phyloP scores from a whole-genome alignment of 2,329 filamentous ascomycete genomes.

The Eurotiales sp. region DNA sequence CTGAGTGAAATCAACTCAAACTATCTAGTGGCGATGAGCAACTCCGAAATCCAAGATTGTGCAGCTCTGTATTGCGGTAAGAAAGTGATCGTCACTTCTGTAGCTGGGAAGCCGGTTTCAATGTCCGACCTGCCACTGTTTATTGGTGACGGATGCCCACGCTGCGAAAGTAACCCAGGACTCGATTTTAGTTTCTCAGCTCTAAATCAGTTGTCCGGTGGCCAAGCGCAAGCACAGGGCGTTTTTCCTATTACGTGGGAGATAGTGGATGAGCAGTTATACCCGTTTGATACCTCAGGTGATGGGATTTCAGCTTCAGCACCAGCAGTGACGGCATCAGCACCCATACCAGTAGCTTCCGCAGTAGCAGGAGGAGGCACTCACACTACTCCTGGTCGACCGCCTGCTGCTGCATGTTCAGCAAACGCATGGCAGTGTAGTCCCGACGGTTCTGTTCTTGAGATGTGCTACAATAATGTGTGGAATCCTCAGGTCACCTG shows the following conservation, averaged over 20 bases:
- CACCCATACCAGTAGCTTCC: not conserved
- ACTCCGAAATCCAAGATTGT: not conserved
- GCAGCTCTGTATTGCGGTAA: not conserved
- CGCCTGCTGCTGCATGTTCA: too few species aligned
- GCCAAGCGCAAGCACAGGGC: not conserved
- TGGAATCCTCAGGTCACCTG: not conserved
- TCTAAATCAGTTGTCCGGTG: not conserved
- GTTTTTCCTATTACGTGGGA: constrained; percentile 1
- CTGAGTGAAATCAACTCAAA: constrained; percentile 1
- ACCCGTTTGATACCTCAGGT: too few species aligned
- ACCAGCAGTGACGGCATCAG: not conserved
- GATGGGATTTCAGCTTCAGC: not conserved
- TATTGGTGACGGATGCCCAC: constrained; percentile 5
- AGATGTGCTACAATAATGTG: not conserved
- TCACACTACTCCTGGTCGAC: too few species aligned
- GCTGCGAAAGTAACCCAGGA: not conserved
- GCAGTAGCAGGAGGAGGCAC: not conserved
- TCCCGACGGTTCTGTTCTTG: not conserved
- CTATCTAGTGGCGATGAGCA: constrained; percentile 7
- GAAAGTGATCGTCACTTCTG: not conserved
- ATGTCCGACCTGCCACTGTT: constrained; percentile 5
- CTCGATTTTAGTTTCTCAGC: constrained; percentile 2
- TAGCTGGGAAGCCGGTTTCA: too few species aligned
- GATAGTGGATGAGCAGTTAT: not conserved
- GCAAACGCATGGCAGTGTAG: not conserved